phyloP scores from a whole-genome alignment of 306 rosid genomes.

The Cucurbita pepo region DNA sequence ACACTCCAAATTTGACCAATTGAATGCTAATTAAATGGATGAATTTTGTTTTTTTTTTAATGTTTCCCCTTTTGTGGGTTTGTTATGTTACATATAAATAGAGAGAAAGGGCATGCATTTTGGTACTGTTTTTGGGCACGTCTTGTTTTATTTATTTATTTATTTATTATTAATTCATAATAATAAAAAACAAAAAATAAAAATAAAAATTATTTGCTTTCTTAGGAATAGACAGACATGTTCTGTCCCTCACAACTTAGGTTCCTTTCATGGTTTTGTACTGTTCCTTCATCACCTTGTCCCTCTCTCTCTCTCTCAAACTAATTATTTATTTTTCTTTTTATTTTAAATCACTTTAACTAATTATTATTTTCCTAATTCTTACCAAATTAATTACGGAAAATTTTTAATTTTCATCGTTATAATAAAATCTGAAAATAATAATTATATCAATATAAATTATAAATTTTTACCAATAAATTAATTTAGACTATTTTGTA shows the following conservation, averaged over 20 bases:
- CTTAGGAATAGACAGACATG: constrained; percentile 33
- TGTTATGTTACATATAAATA: neutral
- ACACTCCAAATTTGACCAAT: neutral
- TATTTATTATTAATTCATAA: neutral
- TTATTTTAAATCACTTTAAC: neutral
- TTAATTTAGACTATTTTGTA: too few relatives aligned
- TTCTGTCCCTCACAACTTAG: constrained; percentile 17
- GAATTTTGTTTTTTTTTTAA: neutral
- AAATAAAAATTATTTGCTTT: neutral
- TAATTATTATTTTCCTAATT: neutral
- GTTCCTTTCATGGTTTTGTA: constrained; percentile 5
- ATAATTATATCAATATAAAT: too few relatives aligned
- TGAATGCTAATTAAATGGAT: neutral
- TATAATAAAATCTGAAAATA: too few relatives aligned
- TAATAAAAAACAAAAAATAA: neutral
- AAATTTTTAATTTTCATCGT: too few relatives aligned
- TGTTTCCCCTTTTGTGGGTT: constrained; percentile 4
- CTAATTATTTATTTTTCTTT: neutral
- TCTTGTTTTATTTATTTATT: neutral
- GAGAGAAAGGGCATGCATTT: neutral
- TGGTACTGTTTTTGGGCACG: constrained; percentile 6
- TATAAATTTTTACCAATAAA: accelerated
- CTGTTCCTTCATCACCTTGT: constrained; percentile 5
- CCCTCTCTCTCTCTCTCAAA: neutral
- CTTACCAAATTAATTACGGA: too few relatives aligned